Conservation (phyloP, 768 basidiomycete genomes). For the Boletus speciosus region DNA sequence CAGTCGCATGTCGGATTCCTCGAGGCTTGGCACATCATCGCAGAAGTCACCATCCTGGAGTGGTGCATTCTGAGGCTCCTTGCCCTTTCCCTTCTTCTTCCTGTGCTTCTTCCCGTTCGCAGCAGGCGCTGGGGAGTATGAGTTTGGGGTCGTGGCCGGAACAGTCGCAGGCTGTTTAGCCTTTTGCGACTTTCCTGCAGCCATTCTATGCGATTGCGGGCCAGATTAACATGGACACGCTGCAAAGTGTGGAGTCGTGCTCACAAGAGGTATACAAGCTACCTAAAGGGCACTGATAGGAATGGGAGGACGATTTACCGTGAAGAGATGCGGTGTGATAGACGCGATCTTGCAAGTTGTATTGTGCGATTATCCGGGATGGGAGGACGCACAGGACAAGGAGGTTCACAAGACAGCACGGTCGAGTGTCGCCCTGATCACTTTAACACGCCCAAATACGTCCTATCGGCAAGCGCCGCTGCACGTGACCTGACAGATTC, state of each 20-base stretch:
- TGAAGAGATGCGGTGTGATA: background rate
- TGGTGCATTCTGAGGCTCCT: slow-evolving; percentile 16
- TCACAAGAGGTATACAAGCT: slow-evolving; percentile 14
- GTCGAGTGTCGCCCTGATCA: slow-evolving; percentile 25
- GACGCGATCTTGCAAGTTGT: slow-evolving; percentile 15
- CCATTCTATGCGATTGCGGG: slow-evolving; percentile 24
- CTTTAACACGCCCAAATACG: slow-evolving; percentile 31
- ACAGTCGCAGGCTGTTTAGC: slow-evolving; percentile 14
- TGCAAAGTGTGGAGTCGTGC: background rate
- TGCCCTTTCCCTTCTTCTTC: slow-evolving; percentile 45
- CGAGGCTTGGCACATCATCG: slow-evolving; percentile 26
- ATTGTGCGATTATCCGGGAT: slow-evolving; percentile 21
- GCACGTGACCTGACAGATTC: slow-evolving; percentile 24
- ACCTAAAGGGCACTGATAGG: background rate
- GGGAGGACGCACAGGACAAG: slow-evolving; percentile 12
- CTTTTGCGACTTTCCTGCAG: slow-evolving; percentile 28
- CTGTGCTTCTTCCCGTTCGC: slow-evolving; percentile 39
- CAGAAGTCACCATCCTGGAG: slow-evolving; percentile 15
- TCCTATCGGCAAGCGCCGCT: slow-evolving; percentile 30
- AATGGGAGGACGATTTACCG: background rate
- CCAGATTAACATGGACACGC: slow-evolving; percentile 15
- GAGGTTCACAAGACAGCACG: slow-evolving; percentile 12
- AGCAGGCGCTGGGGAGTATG: slow-evolving; percentile 10
- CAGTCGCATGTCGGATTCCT: slow-evolving; percentile 16
- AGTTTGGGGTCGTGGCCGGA: slow-evolving; percentile 6